A percentile compares a stretch with the other conserved stretches of the same genome.
These are phyloP conservation scores for Diaporthe sp. DNA, from an alignment of 2,329 filamentous ascomycete species.

Conservation along the genomic window DNA sequence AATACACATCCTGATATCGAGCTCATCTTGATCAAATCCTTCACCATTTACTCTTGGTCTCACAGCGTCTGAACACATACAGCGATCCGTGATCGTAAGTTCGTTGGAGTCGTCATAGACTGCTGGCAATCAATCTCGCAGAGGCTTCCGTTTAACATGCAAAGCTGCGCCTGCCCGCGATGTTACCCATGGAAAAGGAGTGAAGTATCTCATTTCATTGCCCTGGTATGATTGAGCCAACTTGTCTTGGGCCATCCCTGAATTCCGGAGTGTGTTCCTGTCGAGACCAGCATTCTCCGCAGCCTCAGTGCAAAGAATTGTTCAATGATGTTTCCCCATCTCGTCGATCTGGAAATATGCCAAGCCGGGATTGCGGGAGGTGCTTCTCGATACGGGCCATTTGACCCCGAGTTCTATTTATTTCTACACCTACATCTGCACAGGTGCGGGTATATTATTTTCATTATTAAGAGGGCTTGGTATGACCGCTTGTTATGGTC, in stretches of 20 bases:
- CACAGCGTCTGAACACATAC: background rate
- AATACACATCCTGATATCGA: background rate
- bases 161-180: conserved; percentile 13
- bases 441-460: background rate
- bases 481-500: background rate
- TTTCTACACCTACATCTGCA: background rate
- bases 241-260: conserved; percentile 10
- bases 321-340: conserved; percentile 5
- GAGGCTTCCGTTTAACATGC: background rate
- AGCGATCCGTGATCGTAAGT: conserved; percentile 4
- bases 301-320: background rate
- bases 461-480: conserved; percentile 6
- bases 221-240: background rate
- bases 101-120: conserved; percentile 25
- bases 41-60: no score
- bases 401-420: conserved; percentile 8
- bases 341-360: background rate
- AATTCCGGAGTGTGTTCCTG: background rate
- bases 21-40: background rate
- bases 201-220: conserved; percentile 2
- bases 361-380: conserved; percentile 23
- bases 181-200: conserved; percentile 6
- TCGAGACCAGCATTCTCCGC: conserved; percentile 6
- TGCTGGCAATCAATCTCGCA: conserved; percentile 24
- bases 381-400: conserved; percentile 11